Conservation (phyloP, 164 flowering plant species). For the Chimonanthus salicifolius region DNA sequence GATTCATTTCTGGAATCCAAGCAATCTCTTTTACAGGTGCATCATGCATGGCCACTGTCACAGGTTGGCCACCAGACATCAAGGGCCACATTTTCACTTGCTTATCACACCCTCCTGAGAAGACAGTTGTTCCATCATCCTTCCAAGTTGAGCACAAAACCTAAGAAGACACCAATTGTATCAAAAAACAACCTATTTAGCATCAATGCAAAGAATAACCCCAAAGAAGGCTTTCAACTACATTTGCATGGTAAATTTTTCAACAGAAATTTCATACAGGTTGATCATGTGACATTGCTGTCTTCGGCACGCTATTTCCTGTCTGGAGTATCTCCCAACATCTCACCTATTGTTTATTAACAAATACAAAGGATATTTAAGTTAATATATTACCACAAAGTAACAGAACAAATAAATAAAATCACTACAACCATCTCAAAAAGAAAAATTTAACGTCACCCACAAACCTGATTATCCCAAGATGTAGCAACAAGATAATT, state of each 20-base stretch:
- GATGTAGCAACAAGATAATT: slow-evolving; percentile 81
- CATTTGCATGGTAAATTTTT: neutral
- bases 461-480: slow-evolving; percentile 93
- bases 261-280: slow-evolving; percentile 40
- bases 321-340: slow-evolving; percentile 73
- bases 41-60: slow-evolving; percentile 88
- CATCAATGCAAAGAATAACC: neutral
- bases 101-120: slow-evolving; percentile 97
- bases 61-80: slow-evolving; percentile 67
- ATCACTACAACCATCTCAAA: neutral
- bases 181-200: neutral
- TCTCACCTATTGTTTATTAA: slow-evolving; percentile 49
- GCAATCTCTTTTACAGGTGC: slow-evolving; percentile 86
- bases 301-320: slow-evolving; percentile 67
- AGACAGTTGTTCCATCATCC: slow-evolving; percentile 94
- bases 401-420: neutral
- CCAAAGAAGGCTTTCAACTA: neutral
- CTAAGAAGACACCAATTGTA: slow-evolving; percentile 21
- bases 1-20: slow-evolving; percentile 89
- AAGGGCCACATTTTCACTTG: slow-evolving; percentile 97
- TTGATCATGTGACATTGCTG: slow-evolving; percentile 77
- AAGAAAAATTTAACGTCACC: neutral
- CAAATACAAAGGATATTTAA: neutral
- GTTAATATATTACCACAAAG: neutral
- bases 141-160: slow-evolving; percentile 97